Conservation (phyloP, 768 basidiomycete genomes). For the Hebeloma cylindrosporum region DNA sequence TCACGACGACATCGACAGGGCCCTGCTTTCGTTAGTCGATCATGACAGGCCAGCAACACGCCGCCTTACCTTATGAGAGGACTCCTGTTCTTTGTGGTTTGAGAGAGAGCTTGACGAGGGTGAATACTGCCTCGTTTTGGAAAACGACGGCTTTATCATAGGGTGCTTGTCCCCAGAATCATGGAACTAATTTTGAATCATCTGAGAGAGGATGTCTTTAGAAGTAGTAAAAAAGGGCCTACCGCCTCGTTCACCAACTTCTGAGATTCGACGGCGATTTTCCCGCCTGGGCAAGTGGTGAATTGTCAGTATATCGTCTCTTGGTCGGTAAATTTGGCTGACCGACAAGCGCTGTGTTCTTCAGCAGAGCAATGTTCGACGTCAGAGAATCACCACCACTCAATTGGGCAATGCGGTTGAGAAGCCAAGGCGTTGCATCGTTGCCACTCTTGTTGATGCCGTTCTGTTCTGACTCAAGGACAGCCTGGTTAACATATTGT, state of each 20-base stretch:
- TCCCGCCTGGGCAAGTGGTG: constrained; percentile 56
- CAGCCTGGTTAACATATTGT: constrained; percentile 77
- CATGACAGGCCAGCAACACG: no score
- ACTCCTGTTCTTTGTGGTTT: no score
- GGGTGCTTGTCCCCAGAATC: no score
- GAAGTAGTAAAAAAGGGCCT: constrained; percentile 21
- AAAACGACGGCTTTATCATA: no score
- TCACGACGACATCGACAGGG: constrained; percentile 59
- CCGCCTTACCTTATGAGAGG: no score
- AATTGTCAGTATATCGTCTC: constrained; percentile 3
- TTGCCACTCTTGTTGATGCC: constrained; percentile 83
- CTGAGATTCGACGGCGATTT: constrained; percentile 78
- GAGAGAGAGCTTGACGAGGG: no score
- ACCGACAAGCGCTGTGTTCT: constrained; percentile 88
- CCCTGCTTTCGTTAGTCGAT: no score
- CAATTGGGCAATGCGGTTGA: constrained; percentile 79
- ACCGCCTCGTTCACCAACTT: constrained; percentile 42
- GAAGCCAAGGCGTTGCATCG: constrained; percentile 92
- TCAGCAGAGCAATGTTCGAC: constrained; percentile 82
- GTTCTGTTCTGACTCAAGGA: constrained; percentile 77
- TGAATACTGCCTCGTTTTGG: no score
- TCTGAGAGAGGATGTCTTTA: no score
- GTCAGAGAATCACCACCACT: constrained; percentile 72
- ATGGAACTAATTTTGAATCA: no score
- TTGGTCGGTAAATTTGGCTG: constrained; percentile 2